phyloP scores from a whole-genome alignment of 2,329 filamentous ascomycete species.

The Beauveria rudraprayagi region DNA sequence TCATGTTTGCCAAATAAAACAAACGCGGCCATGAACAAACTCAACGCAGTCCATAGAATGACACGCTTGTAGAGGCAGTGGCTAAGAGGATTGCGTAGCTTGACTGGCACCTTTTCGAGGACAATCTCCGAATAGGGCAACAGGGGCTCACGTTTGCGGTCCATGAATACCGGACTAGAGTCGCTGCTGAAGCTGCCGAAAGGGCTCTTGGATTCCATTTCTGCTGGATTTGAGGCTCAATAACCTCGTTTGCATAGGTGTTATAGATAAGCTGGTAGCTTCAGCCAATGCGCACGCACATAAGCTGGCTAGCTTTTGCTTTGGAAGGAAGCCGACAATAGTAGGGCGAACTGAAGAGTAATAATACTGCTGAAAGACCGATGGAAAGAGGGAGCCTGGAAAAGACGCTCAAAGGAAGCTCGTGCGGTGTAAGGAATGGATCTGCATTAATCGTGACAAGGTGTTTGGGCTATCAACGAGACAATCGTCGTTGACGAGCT shows the following conservation, averaged over 20 bases:
- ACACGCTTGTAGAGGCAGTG: conserved; percentile 46
- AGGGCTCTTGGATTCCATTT: conserved; percentile 23
- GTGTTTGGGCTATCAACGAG: not conserved
- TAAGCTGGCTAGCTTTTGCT: not conserved
- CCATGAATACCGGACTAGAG: conserved; percentile 24
- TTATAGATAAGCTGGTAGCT: not conserved
- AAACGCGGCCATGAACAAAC: conserved; percentile 33
- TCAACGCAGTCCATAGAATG: conserved; percentile 40
- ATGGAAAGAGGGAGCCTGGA: not conserved
- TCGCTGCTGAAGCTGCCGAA: conserved; percentile 28
- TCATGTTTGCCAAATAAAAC: conserved; percentile 30
- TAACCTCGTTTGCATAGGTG: not conserved
- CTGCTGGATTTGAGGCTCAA: not conserved
- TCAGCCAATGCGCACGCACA: not conserved
- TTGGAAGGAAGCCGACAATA: not conserved
- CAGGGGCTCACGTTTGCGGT: conserved; percentile 25
- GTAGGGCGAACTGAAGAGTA: not conserved
- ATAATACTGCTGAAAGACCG: not conserved
- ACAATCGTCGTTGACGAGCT: not conserved
- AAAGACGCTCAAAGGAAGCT: not conserved
- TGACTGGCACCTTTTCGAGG: conserved; percentile 29
- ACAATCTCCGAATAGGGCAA: conserved; percentile 25
- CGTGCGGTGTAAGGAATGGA: conserved; percentile 8
- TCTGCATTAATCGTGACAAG: not conserved
- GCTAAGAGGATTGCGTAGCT: conserved; percentile 38